phyloP scores from a whole-genome alignment of 164 flowering plant species.

The Akebia trifoliata region DNA sequence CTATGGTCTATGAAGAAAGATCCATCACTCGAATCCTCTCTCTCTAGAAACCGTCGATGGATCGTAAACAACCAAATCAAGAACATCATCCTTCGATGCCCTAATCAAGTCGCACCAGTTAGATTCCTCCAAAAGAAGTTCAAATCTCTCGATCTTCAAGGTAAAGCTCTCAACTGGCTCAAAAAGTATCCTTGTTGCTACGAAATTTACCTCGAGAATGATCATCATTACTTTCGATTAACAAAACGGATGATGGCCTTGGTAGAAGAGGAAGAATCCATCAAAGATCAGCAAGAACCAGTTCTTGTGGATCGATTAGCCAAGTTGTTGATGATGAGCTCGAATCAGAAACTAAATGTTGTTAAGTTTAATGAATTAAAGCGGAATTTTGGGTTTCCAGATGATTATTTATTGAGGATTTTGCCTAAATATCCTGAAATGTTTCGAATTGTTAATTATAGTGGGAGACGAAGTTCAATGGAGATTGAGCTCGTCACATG shows the following conservation, averaged over 20 bases:
- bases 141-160: conserved; percentile 88
- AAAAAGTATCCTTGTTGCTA: conserved; percentile 90
- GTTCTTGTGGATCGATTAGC: conserved; percentile 52
- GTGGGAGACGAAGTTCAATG: conserved; percentile 63
- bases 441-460: conserved; percentile 59
- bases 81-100: conserved; percentile 73
- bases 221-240: conserved; percentile 47
- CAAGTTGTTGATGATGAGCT: conserved; percentile 70
- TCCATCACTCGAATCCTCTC: conserved; percentile 74
- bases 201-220: conserved; percentile 43
- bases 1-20: conserved; percentile 91
- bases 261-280: conserved; percentile 75
- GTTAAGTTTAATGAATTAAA: conserved; percentile 68
- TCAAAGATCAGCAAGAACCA: conserved; percentile 56
- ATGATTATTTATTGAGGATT: conserved; percentile 77
- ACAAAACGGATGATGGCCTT: conserved; percentile 74
- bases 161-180: conserved; percentile 86
- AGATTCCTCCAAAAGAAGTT: conserved; percentile 73
- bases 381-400: conserved; percentile 78
- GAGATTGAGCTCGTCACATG: conserved; percentile 80
- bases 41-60: conserved; percentile 84
- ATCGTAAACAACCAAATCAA: conserved; percentile 89
- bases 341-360: conserved; percentile 59
- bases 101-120: conserved; percentile 48
- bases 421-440: conserved; percentile 64